Evolutionary conservation across 805 yeast genomes (phyloP).

Genomic region (Tetrapisispora fleetii): DNA sequence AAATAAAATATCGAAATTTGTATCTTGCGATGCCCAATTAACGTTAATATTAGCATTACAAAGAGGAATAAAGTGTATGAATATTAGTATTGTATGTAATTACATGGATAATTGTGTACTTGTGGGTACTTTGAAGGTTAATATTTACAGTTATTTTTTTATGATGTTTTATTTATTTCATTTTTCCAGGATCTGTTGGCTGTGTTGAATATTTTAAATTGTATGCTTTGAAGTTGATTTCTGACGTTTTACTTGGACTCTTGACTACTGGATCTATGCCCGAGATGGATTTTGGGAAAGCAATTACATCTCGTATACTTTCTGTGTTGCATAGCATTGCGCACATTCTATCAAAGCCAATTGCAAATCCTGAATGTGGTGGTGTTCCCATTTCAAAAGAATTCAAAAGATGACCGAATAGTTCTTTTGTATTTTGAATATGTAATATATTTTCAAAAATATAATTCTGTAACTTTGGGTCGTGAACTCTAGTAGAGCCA

Average conservation of each 20-base stretch:
- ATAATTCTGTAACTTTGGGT: constrained; percentile 62
- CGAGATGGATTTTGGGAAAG: constrained; percentile 86
- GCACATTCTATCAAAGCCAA: constrained; percentile 88
- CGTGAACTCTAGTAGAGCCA: constrained; percentile 93
- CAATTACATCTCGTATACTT: constrained; percentile 86
- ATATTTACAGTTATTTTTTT: no score
- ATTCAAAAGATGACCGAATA: constrained; percentile 77
- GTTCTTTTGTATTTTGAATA: constrained; percentile 44
- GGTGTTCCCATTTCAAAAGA: constrained; percentile 92
- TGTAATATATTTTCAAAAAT: constrained; percentile 56
- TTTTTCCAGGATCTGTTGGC: not conserved
- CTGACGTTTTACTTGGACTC: constrained; percentile 63
- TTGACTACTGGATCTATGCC: constrained; percentile 85
- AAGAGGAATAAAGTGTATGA: no score
- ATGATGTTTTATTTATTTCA: no score
- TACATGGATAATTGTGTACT: no score
- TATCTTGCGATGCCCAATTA: no score
- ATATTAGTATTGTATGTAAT: no score
- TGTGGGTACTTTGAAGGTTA: no score
- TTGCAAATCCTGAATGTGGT: constrained; percentile 95
- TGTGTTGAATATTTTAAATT: constrained; percentile 15
- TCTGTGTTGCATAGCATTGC: constrained; percentile 75
- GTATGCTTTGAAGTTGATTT: constrained; percentile 45
- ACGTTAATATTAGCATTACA: no score
- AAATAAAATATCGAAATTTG: not conserved